These are phyloP conservation scores for Backusella sp. DNA, from an alignment of 192 early-diverging fungal genomes.

Conservation along the genomic window DNA sequence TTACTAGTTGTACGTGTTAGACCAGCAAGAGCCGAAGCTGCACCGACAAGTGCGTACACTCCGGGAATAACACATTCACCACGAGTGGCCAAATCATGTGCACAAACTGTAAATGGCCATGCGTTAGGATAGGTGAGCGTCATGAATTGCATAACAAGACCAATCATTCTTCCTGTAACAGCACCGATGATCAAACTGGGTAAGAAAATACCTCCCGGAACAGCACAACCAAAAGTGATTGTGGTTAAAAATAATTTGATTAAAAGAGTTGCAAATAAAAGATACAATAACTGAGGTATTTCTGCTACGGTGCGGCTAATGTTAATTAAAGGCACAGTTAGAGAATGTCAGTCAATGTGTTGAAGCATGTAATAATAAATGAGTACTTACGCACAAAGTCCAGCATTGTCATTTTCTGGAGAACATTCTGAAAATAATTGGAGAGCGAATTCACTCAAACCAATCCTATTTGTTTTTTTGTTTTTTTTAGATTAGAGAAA, in stretches of 20 bases:
- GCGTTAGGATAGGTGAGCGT: slow-evolving; percentile 56
- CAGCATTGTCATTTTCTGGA: slow-evolving; percentile 45
- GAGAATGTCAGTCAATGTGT: background rate
- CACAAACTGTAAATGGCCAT: slow-evolving; percentile 74
- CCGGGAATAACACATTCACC: slow-evolving; percentile 85
- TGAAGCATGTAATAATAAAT: background rate
- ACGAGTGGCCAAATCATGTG: slow-evolving; percentile 56
- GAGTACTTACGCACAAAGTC: slow-evolving; percentile 52
- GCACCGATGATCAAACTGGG: slow-evolving; percentile 96
- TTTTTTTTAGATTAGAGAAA: background rate
- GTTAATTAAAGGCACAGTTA: background rate
- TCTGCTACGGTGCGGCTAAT: slow-evolving; percentile 31
- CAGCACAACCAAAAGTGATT: slow-evolving; percentile 63
- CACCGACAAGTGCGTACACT: slow-evolving; percentile 92
- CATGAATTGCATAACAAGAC: slow-evolving; percentile 71
- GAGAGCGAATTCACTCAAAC: slow-evolving; percentile 78
- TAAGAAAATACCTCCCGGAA: slow-evolving; percentile 91
- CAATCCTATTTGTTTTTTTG: slow-evolving; percentile 53
- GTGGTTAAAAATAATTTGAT: slow-evolving; percentile 63
- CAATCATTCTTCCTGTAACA: slow-evolving; percentile 84
- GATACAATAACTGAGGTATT: slow-evolving; percentile 45
- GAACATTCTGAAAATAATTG: slow-evolving; percentile 89
- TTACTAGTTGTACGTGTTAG: slow-evolving; percentile 78
- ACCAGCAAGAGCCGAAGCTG: slow-evolving; percentile 83
- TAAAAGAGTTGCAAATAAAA: slow-evolving; percentile 56